Conservation (phyloP, 306 rosid species). For the Coriaria nepalensis region DNA sequence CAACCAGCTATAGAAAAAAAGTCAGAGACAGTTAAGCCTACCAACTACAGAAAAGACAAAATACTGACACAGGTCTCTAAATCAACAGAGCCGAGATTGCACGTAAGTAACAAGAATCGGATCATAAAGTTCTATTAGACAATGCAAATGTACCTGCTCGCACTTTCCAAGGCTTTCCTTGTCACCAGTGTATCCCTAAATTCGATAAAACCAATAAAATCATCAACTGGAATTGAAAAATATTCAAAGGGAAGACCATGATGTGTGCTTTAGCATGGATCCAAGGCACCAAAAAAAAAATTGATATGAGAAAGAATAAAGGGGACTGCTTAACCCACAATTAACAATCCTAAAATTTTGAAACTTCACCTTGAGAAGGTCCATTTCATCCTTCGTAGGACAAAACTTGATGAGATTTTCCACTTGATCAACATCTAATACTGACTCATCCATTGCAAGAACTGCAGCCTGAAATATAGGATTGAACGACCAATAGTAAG, state of each 20-base stretch:
- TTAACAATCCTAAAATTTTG: background rate
- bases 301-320: background rate
- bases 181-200: slow-evolving; percentile 79
- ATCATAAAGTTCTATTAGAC: too few relatives aligned
- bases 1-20: background rate
- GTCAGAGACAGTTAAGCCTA: too few relatives aligned
- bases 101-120: slow-evolving; percentile 6
- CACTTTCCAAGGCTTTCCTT: slow-evolving; percentile 77
- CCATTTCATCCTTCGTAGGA: slow-evolving; percentile 98
- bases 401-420: slow-evolving; percentile 90
- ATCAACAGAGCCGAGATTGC: too few relatives aligned
- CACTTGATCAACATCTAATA: slow-evolving; percentile 91
- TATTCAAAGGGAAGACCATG: slow-evolving; percentile 3
- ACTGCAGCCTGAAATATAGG: slow-evolving; percentile 68
- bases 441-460: slow-evolving; percentile 80
- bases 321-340: too few relatives aligned
- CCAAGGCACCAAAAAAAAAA: background rate
- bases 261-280: slow-evolving; percentile 6
- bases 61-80: too few relatives aligned
- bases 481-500: slow-evolving; percentile 15
- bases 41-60: too few relatives aligned
- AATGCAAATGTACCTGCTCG: slow-evolving; percentile 53
- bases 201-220: slow-evolving; percentile 18
- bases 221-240: slow-evolving; percentile 18
- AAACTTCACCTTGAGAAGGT: slow-evolving; percentile 75